These are phyloP conservation scores for Periconia sp. DNA, from an alignment of 2,329 filamentous ascomycete genomes.

Conservation along the genomic window DNA sequence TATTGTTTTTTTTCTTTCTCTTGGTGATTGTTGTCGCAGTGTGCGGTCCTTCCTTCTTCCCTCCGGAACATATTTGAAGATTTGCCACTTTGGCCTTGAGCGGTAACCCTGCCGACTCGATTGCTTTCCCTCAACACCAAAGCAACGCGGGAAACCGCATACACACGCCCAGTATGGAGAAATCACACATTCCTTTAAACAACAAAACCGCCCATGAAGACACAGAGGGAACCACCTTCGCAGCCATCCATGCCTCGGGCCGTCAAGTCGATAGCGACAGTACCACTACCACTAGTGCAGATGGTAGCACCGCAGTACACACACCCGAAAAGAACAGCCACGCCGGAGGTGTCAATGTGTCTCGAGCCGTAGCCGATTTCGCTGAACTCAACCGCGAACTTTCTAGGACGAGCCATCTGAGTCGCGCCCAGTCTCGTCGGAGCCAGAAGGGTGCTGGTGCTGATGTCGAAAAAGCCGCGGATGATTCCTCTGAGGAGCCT, in stretches of 20 bases:
- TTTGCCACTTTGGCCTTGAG: neutral
- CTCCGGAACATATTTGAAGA: neutral
- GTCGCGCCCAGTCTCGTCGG: slow-evolving; percentile 50
- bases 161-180: slow-evolving; percentile 24
- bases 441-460: slow-evolving; percentile 40
- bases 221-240: slow-evolving; percentile 26
- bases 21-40: neutral
- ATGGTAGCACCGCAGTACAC: slow-evolving; percentile 13
- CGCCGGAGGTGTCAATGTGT: slow-evolving; percentile 57
- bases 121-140: neutral
- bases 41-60: neutral
- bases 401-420: slow-evolving; percentile 42
- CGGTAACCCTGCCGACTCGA: neutral
- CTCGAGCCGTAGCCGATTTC: slow-evolving; percentile 71
- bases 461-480: slow-evolving; percentile 62
- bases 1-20: neutral
- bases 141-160: neutral
- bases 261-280: slow-evolving; percentile 16
- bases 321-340: slow-evolving; percentile 14
- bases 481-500: slow-evolving; percentile 44
- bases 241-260: slow-evolving; percentile 29
- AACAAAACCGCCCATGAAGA: slow-evolving; percentile 22
- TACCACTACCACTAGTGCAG: slow-evolving; percentile 22
- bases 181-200: slow-evolving; percentile 22
- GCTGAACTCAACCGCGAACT: slow-evolving; percentile 60